Base-by-base conservation (phyloP, 163 green algal genomes). In the Scenedesmus sp. region DNA sequence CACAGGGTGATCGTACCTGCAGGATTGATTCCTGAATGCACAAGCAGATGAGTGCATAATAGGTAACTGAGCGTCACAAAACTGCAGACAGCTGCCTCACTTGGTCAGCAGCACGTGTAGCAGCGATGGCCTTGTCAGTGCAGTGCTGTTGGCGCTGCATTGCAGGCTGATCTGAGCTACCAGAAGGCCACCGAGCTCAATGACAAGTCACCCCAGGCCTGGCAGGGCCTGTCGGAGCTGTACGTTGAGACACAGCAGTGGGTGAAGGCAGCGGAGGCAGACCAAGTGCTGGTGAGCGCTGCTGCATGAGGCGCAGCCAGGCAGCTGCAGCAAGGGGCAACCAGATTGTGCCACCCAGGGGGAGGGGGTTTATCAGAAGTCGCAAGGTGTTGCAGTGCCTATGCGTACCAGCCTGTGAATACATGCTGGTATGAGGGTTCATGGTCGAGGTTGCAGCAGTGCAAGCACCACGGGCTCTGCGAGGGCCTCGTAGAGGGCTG, bases 221-320 rank as follows among this genome's bases (percentile, higher is more conserved):
- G 96, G 96, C 92, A 97, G 70, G 96, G 96, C 6, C 90, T 97
- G 51, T 95, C 96, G 10, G 94, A 96, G 91, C 90, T 98, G 24
- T 89, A 92, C 59, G 83, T 91, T 1, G 90, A 94, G 15, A 94
- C 92, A 44, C 90, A 91, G 79, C 84, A 93, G 40, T 94, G 92
- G 92, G 35, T 35, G 22, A 89, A 90, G 44, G 87, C 90, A 9
- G 83, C 94, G 30, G 84, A 92, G 15, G 72, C 90, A 33, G 94
- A 94, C 65, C 86, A 95, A 42, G 76, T 82, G 24, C 78, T 95
- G 88, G 93, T 96, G 78, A 53, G 65, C 30, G 65, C 30, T 76
- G 0, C 15, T 76, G 65, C 65, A 10, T 37, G 5, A 76, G 65
- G 30, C 16, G 40, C 65, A 76, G 65, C 26, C 30, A 40, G 30